phyloP scores from a whole-genome alignment of 2,329 filamentous ascomycete species.

The Didymella lethalis region DNA sequence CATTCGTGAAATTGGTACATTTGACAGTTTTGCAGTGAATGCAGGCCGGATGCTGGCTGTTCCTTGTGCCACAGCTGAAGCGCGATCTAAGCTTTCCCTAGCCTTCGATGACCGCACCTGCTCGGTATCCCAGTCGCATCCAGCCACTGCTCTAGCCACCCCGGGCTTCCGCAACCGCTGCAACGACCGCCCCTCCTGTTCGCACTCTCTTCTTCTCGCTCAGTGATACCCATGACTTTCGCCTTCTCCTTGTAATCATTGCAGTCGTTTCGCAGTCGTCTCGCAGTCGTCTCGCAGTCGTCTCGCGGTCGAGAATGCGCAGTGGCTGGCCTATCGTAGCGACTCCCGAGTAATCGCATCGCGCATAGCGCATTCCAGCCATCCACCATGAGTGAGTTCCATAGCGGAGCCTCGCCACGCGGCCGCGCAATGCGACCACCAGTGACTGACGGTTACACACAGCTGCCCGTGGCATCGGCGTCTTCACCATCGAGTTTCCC shows the following conservation, averaged over 20 bases:
- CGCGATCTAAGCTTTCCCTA: slow-evolving; percentile 7
- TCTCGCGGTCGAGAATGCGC: slow-evolving; percentile 28
- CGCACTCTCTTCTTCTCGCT: not conserved
- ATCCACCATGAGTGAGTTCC: slow-evolving; percentile 50
- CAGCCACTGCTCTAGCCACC: slow-evolving; percentile 20
- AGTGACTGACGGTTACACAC: slow-evolving; percentile 26
- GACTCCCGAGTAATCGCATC: slow-evolving; percentile 17
- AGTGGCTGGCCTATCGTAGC: slow-evolving; percentile 10
- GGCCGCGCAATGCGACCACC: slow-evolving; percentile 2
- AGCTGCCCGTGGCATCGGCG: slow-evolving; percentile 47
- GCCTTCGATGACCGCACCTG: not conserved
- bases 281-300: not conserved
- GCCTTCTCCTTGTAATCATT: not conserved
- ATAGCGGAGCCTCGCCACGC: slow-evolving; percentile 13
- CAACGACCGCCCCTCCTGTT: slow-evolving; percentile 12
- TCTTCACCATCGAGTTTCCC: slow-evolving; percentile 50
- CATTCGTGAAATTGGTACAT: not conserved
- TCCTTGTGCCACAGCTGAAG: slow-evolving; percentile 4
- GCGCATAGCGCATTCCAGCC: slow-evolving; percentile 16
- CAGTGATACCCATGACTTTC: not conserved
- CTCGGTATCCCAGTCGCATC: slow-evolving; percentile 3
- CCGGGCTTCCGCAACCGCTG: slow-evolving; percentile 15
- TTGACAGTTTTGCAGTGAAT: not conserved
- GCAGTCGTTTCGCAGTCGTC: slow-evolving; percentile 3
- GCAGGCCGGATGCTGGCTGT: slow-evolving; percentile 2